Evolutionary conservation across 2,329 filamentous ascomycete genomes (phyloP), one percentile per base, ranked within the genome.

Genomic region (Claviceps paspali): DNA sequence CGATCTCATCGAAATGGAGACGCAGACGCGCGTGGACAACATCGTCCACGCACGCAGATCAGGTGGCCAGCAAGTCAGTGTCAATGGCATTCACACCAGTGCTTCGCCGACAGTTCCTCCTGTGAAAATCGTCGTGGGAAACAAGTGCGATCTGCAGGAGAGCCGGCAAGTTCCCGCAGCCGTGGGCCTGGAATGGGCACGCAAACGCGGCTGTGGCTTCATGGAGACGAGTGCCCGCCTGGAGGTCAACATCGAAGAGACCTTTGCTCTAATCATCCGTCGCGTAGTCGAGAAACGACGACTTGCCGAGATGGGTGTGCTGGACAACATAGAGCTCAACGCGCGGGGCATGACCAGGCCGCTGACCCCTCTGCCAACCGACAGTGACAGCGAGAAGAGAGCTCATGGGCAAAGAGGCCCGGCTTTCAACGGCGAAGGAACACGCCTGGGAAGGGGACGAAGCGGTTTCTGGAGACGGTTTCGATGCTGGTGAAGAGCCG

Each of bases 201-300:
- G 81, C 42, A 65, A 64, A 41, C 66, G 72, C 38, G 76, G 76
- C 30, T 88, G 82, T 59, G 83, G 82, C 28, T 91, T 91, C 61
- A 91, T 91, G 83, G 83, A 91, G 70, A 91, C 83, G 43, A 85
- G 79, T 50, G 83, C 83, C 4, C 65, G 82, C 38, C 73, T 86
- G 49, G 82, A 85, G 64, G 83, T 91, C 45, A 91, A 91, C 54
- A 84, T 91, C 43, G 83, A 91, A 56, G 83, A 91, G 68, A 88
- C 82, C 0, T 91, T 91, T 65, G 82, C 80, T 26, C 66, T 78
- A 28, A 72, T 79, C 41, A 69, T 79, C 30, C 64, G 73, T 19
- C 64, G 74, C 36, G 75, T 79, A 35, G 65, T 72, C 33, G 73
- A 78, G 61, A 62, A 62, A n/a, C 56, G 72, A 15, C 55, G 61